Evolutionary conservation across 352 stramenopile genomes (phyloP).

Genomic region (Pythium guiyangense): DNA sequence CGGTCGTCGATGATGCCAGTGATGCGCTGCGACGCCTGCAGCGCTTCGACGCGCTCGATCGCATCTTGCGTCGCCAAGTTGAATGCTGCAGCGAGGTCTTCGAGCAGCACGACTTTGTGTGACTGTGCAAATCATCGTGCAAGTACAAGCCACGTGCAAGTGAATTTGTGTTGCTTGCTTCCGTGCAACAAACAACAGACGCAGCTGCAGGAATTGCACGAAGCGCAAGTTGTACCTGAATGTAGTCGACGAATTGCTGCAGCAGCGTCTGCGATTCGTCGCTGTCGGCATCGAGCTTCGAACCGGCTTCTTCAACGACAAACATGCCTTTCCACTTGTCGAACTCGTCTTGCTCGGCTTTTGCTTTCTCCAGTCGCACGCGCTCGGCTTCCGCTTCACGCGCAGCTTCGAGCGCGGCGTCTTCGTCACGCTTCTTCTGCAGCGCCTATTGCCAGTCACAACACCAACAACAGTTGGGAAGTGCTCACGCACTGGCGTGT

Average conservation of each 20-base stretch:
- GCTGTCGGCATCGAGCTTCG: conserved; percentile 43
- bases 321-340: conserved; percentile 79
- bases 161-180: not conserved
- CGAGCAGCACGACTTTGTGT: conserved; percentile 72
- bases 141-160: not conserved
- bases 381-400: conserved; percentile 42
- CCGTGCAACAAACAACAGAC: not conserved
- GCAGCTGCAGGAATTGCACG: not conserved
- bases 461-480: not conserved
- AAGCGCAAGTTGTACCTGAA: conserved; percentile 51
- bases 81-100: conserved; percentile 68
- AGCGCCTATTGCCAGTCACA: conserved; percentile 12
- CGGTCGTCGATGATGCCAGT: conserved; percentile 75
- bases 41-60: conserved; percentile 52
- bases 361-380: conserved; percentile 41
- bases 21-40: conserved; percentile 52
- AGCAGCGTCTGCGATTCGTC: conserved; percentile 60
- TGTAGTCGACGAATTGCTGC: conserved; percentile 70
- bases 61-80: conserved; percentile 60
- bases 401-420: conserved; percentile 37
- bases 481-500: too few relatives aligned
- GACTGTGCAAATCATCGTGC: conserved; percentile 13
- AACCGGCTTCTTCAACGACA: conserved; percentile 58
- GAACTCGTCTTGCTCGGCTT: conserved; percentile 70
- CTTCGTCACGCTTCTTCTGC: conserved; percentile 57